A percentile compares a stretch with the other conserved stretches of the same genome.
Conservation (phyloP, 1,139 yeast species). For the Lodderomyces beijingensis region DNA sequence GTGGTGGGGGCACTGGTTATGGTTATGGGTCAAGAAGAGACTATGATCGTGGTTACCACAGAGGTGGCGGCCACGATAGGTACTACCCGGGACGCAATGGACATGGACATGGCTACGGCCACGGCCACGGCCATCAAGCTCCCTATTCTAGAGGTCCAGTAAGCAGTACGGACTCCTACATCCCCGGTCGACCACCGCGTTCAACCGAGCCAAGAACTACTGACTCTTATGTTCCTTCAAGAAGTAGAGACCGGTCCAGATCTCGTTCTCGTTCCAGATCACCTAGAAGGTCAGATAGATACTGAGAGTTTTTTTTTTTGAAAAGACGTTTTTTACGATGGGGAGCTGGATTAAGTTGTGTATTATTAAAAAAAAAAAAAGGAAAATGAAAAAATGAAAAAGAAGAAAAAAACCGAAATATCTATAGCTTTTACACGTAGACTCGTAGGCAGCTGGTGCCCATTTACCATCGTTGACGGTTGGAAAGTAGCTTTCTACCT, state of each 20-base stretch:
- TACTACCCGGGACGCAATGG: constrained; percentile 8
- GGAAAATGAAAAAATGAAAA: constrained; percentile 4
- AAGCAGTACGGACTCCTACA: constrained; percentile 8
- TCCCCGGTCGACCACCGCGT: constrained; percentile 8
- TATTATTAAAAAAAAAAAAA: constrained; percentile 1
- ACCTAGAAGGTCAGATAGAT: constrained; percentile 5
- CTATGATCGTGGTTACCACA: no score
- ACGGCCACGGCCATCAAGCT: constrained; percentile 5
- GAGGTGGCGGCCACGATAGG: constrained; percentile 7
- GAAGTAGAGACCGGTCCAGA: constrained; percentile 14
- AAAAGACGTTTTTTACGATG: no score
- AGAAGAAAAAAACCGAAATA: not conserved
- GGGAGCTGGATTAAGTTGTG: constrained; percentile 1
- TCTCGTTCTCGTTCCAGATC: constrained; percentile 13
- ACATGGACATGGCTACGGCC: constrained; percentile 5
- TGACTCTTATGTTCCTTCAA: constrained; percentile 19
- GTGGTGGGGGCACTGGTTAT: constrained; percentile 3
- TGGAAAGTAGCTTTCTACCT: no score
- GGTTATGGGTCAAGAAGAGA: constrained; percentile 7
- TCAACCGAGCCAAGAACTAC: constrained; percentile 12
- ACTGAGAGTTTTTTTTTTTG: no score
- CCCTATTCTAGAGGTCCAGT: constrained; percentile 5
- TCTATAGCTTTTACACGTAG: no score
- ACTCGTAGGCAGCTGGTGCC: no score
- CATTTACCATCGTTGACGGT: no score